These are phyloP conservation scores for Chromera velia DNA, from an alignment of 73 alveolate species.

Conservation along the genomic window DNA sequence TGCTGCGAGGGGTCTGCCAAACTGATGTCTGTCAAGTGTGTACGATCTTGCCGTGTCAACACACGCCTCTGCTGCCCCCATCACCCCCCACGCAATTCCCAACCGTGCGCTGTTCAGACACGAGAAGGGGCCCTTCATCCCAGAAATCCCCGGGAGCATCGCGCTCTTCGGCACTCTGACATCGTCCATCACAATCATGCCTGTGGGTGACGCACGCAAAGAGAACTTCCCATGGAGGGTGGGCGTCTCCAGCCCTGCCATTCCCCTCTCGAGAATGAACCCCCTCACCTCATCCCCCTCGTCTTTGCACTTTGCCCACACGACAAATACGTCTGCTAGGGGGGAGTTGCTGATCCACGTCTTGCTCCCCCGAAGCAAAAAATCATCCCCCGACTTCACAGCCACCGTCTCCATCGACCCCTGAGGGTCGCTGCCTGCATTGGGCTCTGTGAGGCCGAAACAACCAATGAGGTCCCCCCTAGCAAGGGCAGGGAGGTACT, in stretches of 20 bases:
- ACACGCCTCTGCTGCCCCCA: slow-evolving; percentile 90
- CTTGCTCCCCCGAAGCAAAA: slow-evolving; percentile 74
- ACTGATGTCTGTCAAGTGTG: slow-evolving; percentile 56
- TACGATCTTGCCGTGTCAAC: slow-evolving; percentile 58
- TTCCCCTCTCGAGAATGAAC: slow-evolving; percentile 66
- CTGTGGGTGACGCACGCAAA: slow-evolving; percentile 77
- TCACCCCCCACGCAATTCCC: slow-evolving; percentile 90
- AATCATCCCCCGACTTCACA: slow-evolving; percentile 63
- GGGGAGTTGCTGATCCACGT: slow-evolving; percentile 91
- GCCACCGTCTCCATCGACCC: slow-evolving; percentile 70
- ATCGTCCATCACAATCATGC: slow-evolving; percentile 85
- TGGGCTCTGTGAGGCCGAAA: slow-evolving; percentile 89
- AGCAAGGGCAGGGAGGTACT: slow-evolving; percentile 54
- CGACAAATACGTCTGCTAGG: slow-evolving; percentile 76
- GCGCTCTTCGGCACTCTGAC: slow-evolving; percentile 76
- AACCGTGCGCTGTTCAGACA: slow-evolving; percentile 80
- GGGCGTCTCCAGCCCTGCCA: slow-evolving; percentile 85
- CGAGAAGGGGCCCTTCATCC: slow-evolving; percentile 86
- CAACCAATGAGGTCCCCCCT: slow-evolving; percentile 86
- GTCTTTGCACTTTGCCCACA: slow-evolving; percentile 73
- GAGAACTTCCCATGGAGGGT: slow-evolving; percentile 72
- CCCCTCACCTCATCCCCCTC: slow-evolving; percentile 66
- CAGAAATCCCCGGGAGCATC: slow-evolving; percentile 59
- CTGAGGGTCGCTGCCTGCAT: slow-evolving; percentile 60
- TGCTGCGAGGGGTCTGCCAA: slow-evolving; percentile 67